A percentile compares a stretch with the other conserved stretches of the same genome.
These are phyloP conservation scores for Solanum pinnatisectum DNA, from an alignment of 257 asterid species.

Conservation along the genomic window DNA sequence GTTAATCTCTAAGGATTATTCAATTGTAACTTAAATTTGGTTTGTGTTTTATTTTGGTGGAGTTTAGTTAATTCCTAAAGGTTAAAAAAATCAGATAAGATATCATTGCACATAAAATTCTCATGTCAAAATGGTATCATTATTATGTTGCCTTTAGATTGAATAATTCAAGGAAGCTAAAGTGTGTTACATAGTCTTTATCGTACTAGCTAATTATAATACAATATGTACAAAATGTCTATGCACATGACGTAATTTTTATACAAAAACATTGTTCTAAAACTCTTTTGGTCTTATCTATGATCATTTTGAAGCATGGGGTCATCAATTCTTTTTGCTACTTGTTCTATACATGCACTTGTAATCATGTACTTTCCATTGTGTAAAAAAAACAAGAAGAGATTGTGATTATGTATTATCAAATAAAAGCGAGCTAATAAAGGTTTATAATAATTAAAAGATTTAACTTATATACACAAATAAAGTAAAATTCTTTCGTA, in stretches of 20 bases:
- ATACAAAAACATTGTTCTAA: background rate
- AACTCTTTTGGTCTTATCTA: background rate
- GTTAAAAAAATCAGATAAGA: background rate
- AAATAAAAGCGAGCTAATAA: background rate
- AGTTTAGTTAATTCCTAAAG: background rate
- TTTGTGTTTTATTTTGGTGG: background rate
- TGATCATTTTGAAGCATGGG: background rate
- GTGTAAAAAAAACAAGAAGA: background rate
- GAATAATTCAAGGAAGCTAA: background rate
- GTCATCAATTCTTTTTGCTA: background rate
- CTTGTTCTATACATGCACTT: background rate
- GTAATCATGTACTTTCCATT: background rate
- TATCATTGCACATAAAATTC: conserved; percentile 11
- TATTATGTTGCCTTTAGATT: background rate
- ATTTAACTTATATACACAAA: no score
- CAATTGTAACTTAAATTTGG: no score
- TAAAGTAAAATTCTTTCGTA: no score
- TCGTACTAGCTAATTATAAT: background rate
- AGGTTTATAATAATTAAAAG: background rate
- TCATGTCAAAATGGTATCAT: background rate
- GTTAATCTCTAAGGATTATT: background rate
- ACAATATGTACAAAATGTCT: background rate
- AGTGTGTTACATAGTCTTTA: background rate
- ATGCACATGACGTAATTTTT: background rate
- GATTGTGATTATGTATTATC: background rate